Conservation (phyloP, 2,329 filamentous ascomycete species). For the Diaporthe longicolla region DNA sequence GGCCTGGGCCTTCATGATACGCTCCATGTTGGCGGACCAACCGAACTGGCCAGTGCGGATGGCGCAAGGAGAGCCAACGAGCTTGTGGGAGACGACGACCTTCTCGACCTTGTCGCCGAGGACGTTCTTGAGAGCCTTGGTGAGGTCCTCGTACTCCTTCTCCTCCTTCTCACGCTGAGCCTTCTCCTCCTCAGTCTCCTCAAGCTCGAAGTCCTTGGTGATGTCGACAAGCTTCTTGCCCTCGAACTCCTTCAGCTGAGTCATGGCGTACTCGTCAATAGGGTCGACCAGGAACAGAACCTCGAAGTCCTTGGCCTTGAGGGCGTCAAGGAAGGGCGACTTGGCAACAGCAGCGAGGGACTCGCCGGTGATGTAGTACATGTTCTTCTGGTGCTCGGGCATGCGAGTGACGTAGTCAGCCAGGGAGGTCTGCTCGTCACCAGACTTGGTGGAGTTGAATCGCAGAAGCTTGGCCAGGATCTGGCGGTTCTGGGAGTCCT, state of each 20-base stretch:
- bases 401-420: constrained; percentile 98
- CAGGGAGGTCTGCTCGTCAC: constrained; percentile 94
- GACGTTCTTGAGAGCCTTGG: constrained; percentile 99
- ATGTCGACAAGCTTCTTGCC: constrained; percentile 99
- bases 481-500: constrained; percentile 97
- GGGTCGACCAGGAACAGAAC: constrained; percentile 99
- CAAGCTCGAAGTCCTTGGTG: constrained; percentile 99
- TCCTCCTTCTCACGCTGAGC: constrained; percentile 92
- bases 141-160: constrained; percentile 96
- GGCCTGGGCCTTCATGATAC: constrained; percentile 99
- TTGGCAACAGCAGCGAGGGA: constrained; percentile 97
- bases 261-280: constrained; percentile 99
- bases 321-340: constrained; percentile 98
- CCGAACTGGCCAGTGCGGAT: constrained; percentile 99
- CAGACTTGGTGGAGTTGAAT: constrained; percentile 99
- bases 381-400: constrained; percentile 99
- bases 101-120: constrained; percentile 99
- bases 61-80: constrained; percentile 92
- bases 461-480: constrained; percentile 97
- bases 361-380: constrained; percentile 99
- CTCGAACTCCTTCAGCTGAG: constrained; percentile 99
- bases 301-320: constrained; percentile 99
- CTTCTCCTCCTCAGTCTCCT: constrained; percentile 99
- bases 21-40: constrained; percentile 99
- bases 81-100: constrained; percentile 99